Evolutionary conservation across 331 rosid species (phyloP).

Genomic region (Phaseolus coccineus): DNA sequence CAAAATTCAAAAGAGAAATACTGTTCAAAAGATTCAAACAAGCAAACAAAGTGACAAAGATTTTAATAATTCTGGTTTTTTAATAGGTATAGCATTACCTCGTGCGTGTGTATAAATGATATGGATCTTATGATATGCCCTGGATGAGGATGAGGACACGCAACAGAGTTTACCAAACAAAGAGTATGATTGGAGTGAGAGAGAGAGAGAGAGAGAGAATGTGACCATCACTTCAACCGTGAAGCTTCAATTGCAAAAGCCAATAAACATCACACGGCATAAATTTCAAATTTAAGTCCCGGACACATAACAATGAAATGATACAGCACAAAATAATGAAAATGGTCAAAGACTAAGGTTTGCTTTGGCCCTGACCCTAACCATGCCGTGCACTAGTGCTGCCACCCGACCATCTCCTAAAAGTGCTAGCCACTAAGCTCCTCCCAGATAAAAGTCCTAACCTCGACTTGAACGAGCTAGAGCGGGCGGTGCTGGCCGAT

Average conservation of each 20-base stretch:
- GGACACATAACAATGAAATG: constrained; percentile 57
- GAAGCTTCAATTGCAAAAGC: constrained; percentile 62
- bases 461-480: constrained; percentile 75
- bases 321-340: constrained; percentile 59
- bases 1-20: background rate
- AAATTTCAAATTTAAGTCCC: constrained; percentile 50
- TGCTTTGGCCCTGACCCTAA: constrained; percentile 45
- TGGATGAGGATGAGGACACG: background rate
- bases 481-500: constrained; percentile 66
- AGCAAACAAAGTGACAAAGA: background rate
- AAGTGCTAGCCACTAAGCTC: constrained; percentile 76
- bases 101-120: too few species aligned
- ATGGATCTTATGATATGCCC: background rate
- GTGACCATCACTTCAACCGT: constrained; percentile 49
- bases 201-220: background rate
- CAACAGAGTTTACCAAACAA: constrained; percentile 22
- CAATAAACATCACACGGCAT: constrained; percentile 65
- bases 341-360: constrained; percentile 46
- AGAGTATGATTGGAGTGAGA: constrained; percentile 3
- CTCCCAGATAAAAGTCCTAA: constrained; percentile 75
- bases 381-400: constrained; percentile 65
- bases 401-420: constrained; percentile 87
- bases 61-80: background rate
- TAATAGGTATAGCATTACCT: background rate
- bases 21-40: background rate